Evolutionary conservation across 179 eudicot genomes (phyloP), one percentile per base, ranked within the genome.

Genomic region (Sideroxylon spinosum): DNA sequence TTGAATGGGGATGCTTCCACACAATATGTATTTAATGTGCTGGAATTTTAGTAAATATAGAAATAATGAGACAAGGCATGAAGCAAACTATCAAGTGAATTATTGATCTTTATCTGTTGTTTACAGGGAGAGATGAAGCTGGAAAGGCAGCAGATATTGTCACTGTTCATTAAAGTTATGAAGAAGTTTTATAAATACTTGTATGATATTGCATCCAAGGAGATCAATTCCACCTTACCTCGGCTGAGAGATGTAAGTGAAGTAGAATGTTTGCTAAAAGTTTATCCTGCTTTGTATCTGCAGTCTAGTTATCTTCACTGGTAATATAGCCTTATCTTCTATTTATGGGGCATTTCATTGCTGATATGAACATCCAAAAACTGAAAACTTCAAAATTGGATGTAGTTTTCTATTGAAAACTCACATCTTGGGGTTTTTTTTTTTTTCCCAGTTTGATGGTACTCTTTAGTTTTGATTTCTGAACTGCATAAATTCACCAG

Each of bases 91-190:
- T 72, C 28, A 56, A 4, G 22, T 23, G 23, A 75, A 12, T 48
- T 32, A 29, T 76, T 3, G 22, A 46, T 46, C 48, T 65, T 60
- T 29, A 2, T 79, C 9, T 64, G 49, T 59, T 55, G 68, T 84
- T 77, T 82, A 48, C 89, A 95, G 98, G 86, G 84, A 60, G 92
- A 85, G 80, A 90, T 90, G 93, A 87, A 94, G 68, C 52, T 94
- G 84, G 99, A 91, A 80, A 82, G 96, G 77, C 89, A 87, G 78
- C 97, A 92, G 76, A 85, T 94, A 82, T 29, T 92, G 85, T 87
- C 98, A 22, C 75, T 87, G 57, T 90, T 87, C 82, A 86, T 87
- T 26, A 96, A 96, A 85, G 85, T 76, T 57, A 86, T 92, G 94
- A 93, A 86, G 85, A 95, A 92, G 85, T 86, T 96, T 48, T 77